Conservation (phyloP, 257 asterid genomes). For the Ballota nigra region DNA sequence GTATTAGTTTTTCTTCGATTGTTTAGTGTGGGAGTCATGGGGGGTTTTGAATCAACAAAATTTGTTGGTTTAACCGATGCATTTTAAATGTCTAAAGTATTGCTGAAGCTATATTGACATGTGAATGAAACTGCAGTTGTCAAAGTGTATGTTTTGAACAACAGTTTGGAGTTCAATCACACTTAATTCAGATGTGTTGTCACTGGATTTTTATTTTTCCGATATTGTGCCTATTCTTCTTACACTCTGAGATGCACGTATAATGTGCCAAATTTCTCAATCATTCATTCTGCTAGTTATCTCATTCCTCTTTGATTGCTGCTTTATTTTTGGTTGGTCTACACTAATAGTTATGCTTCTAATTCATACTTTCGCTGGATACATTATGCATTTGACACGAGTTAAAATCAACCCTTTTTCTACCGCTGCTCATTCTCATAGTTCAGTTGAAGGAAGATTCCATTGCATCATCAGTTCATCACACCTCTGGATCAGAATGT, state of each 20-base stretch:
- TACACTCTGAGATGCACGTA: background rate
- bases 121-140: background rate
- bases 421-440: background rate
- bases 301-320: background rate
- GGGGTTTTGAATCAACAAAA: background rate
- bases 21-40: background rate
- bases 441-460: background rate
- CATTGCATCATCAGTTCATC: background rate
- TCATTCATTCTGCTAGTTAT: background rate
- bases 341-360: background rate
- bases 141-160: slow-evolving; percentile 14
- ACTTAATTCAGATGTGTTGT: too few species aligned
- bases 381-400: background rate
- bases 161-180: too few species aligned
- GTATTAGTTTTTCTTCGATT: background rate
- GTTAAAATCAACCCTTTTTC: background rate
- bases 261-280: background rate
- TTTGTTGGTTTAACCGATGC: background rate
- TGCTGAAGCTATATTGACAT: background rate
- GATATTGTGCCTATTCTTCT: too few species aligned
- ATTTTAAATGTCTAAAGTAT: background rate
- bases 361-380: background rate
- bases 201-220: too few species aligned
- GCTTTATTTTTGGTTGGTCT: background rate
- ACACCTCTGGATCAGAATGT: background rate